Conservation (phyloP, 1,284 basidiomycete species). For the Apiotrichum akiyoshidainum region DNA sequence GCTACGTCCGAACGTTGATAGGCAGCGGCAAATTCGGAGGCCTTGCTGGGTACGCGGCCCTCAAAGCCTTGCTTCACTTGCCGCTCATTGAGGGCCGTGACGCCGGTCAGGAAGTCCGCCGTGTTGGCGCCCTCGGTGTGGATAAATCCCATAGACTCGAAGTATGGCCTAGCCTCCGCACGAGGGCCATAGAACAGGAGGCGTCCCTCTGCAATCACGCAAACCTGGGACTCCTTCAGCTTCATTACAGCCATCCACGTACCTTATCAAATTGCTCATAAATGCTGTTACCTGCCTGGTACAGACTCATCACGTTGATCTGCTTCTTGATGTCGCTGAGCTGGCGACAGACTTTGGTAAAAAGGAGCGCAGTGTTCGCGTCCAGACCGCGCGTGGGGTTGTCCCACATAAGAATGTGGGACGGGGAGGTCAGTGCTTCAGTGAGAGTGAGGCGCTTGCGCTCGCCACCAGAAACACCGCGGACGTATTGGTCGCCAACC, state of each 20-base stretch:
- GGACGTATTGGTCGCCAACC: slow-evolving; percentile 70
- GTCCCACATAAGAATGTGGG: slow-evolving; percentile 66
- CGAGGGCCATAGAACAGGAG: slow-evolving; percentile 77
- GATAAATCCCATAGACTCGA: slow-evolving; percentile 71
- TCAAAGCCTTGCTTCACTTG: slow-evolving; percentile 55
- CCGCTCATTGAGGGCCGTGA: slow-evolving; percentile 62
- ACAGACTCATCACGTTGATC: slow-evolving; percentile 74
- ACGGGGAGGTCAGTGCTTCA: slow-evolving; percentile 62
- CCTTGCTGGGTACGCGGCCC: slow-evolving; percentile 53
- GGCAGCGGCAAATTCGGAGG: slow-evolving; percentile 55
- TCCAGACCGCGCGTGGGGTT: slow-evolving; percentile 61
- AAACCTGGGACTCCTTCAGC: slow-evolving; percentile 52
- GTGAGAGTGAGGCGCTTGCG: slow-evolving; percentile 67
- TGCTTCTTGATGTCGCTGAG: slow-evolving; percentile 75
- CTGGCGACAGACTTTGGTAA: slow-evolving; percentile 65
- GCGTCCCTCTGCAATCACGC: slow-evolving; percentile 70
- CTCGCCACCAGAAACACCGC: slow-evolving; percentile 74
- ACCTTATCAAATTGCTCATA: slow-evolving; percentile 57
- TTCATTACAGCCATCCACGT: neutral
- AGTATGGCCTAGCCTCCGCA: slow-evolving; percentile 68
- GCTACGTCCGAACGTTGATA: slow-evolving; percentile 35
- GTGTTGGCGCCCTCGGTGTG: slow-evolving; percentile 40
- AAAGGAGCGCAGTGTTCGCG: slow-evolving; percentile 78
- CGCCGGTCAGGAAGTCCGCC: slow-evolving; percentile 59
- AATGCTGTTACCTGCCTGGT: slow-evolving; percentile 60